Base-by-base conservation (phyloP, 192 early-diverging fungal species). In the Mortierella claussenii region DNA sequence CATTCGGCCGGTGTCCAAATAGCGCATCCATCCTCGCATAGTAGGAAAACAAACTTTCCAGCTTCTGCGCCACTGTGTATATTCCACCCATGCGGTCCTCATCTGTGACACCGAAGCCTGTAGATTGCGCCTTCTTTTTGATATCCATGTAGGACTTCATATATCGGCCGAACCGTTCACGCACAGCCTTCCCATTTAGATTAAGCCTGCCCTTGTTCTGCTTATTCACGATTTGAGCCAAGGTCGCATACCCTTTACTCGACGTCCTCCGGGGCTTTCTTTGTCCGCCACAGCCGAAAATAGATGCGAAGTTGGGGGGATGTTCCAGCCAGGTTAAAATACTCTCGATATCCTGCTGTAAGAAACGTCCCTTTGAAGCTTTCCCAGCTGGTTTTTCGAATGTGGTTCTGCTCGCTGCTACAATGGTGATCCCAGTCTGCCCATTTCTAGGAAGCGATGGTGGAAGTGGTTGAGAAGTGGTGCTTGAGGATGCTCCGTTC, bases 291-390 rank as follows among this genome's bases (percentile, higher is more conserved):
- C n/a, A n/a, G 0, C 53, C 45, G 53, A 47, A 56, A 24, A 70
- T 11, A 7, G 43, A 37, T 1, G 2, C 37, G 8, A 42, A 70
- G 53, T 70, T 70, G 43, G 53, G 45, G 0, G 3, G 10, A 23
- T 70, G 45, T 34, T 70, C 68, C 6, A 70, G 46, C 52, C 52
- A 70, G 8, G 17, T 12, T 8, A 70, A 37, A 33, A 70, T 50
- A 18, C 0, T 20, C 4, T 70, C 68, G 17, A 55, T 15, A 32
- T 70, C 59, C 21, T 56, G n/a, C n/a, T n/a, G n/a, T n/a, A n/a
- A n/a, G n/a, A n/a, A n/a, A n/a, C n/a, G n/a, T n/a, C n/a, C n/a
- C n/a, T n/a, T n/a, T n/a, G n/a, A n/a, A n/a, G n/a, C n/a, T n/a
- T n/a, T n/a, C n/a, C n/a, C n/a, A n/a, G n/a, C n/a, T n/a, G n/a